phyloP scores from a whole-genome alignment of 2,329 filamentous ascomycete genomes.

The Pestalotiopsis fici region DNA sequence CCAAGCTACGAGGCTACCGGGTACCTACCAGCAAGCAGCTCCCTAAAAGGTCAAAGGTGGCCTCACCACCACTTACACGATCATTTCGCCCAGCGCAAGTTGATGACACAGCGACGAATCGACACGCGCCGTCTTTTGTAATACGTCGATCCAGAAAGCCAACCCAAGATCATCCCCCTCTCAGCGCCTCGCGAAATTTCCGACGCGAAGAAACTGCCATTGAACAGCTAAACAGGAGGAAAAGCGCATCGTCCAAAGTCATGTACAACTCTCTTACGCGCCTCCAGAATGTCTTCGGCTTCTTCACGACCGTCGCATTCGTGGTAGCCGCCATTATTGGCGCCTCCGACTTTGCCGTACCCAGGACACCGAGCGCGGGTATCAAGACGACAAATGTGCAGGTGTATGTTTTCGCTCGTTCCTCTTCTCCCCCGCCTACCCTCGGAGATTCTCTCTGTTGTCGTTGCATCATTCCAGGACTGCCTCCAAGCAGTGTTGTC shows the following conservation, averaged over 20 bases:
- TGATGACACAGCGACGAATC: background rate
- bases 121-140: background rate
- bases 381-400: constrained; percentile 76
- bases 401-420: constrained; percentile 60
- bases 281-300: constrained; percentile 90
- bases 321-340: constrained; percentile 79
- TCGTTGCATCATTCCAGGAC: background rate
- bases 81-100: background rate
- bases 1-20: constrained; percentile 1
- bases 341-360: constrained; percentile 71
- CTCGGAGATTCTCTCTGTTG: background rate
- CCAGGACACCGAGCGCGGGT: constrained; percentile 66
- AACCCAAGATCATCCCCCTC: background rate
- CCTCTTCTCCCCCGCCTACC: background rate
- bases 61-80: constrained; percentile 5
- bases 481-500: too few species aligned
- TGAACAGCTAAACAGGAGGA: background rate
- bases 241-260: background rate
- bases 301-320: constrained; percentile 94
- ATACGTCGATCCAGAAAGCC: background rate
- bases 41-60: constrained; percentile 14
- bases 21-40: background rate
- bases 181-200: background rate
- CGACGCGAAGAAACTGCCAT: background rate
- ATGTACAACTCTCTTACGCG: constrained; percentile 92